Conservation (phyloP, 1,139 yeast genomes). For the Protomyces macrosporus region DNA sequence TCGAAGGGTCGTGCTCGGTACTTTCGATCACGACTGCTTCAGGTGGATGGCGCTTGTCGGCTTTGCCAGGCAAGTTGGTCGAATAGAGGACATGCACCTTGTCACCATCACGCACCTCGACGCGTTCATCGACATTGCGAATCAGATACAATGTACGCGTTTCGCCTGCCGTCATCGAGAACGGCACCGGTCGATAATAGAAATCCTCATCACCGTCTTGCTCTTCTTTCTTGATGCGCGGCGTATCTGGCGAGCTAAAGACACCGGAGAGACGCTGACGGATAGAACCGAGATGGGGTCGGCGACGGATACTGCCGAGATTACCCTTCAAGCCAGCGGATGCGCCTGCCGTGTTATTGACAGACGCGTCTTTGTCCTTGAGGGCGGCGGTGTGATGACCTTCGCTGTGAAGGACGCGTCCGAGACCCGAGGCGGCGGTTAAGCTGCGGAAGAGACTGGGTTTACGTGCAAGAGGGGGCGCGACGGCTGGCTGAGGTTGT, state of each 20-base stretch:
- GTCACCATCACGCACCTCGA: slow-evolving; percentile 10
- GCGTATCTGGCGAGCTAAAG: not conserved
- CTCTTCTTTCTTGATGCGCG: not conserved
- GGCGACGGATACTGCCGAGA: not conserved
- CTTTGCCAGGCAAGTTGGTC: slow-evolving; percentile 14
- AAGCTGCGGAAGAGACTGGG: not conserved
- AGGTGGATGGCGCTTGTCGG: not conserved
- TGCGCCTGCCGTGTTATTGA: not conserved
- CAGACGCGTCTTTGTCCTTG: not conserved
- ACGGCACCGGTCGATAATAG: slow-evolving; percentile 15
- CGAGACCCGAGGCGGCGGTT: no score
- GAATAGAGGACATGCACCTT: not conserved
- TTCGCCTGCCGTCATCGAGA: not conserved
- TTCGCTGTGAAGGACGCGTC: no score
- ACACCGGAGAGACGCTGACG: slow-evolving; percentile 10
- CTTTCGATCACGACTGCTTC: slow-evolving; percentile 1
- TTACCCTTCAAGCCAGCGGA: not conserved
- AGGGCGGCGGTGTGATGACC: no score
- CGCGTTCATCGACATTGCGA: slow-evolving; percentile 1
- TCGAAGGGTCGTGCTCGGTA: not conserved
- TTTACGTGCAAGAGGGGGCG: not conserved
- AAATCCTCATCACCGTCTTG: not conserved
- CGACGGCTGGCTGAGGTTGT: no score
- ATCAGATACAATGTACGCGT: not conserved
- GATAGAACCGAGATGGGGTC: slow-evolving; percentile 2